These are phyloP conservation scores for Chlamydomonas reinhardtii DNA, from an alignment of 163 green algal genomes.

Conservation along the genomic window DNA sequence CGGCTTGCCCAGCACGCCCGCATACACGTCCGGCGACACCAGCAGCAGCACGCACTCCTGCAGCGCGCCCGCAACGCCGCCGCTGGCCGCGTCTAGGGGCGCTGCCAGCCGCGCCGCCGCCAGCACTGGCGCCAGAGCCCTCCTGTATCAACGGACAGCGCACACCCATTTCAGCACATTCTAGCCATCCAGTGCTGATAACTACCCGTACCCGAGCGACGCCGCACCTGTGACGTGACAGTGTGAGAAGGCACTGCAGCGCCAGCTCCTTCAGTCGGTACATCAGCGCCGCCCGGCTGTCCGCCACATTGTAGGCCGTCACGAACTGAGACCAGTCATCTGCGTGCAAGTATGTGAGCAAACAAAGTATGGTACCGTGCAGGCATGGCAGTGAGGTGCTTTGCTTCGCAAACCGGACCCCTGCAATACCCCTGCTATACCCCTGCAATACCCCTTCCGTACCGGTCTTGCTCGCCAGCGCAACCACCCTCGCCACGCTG, in stretches of 20 bases:
- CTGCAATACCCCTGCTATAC: neutral
- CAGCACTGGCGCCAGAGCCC: neutral
- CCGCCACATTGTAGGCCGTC: constrained; percentile 15
- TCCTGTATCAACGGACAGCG: neutral
- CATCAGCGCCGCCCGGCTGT: constrained; percentile 1
- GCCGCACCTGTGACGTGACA: constrained; percentile 21
- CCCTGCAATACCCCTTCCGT: neutral
- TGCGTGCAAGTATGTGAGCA: neutral
- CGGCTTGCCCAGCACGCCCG: constrained; percentile 14
- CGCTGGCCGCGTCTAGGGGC: constrained; percentile 8
- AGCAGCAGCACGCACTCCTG: constrained; percentile 47
- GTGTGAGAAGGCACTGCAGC: constrained; percentile 19
- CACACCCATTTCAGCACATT: too few relatives aligned
- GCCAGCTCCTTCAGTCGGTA: constrained; percentile 41
- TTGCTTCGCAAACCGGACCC: too few relatives aligned
- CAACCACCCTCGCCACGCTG: neutral
- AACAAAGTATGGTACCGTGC: too few relatives aligned
- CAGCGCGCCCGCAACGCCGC: constrained; percentile 17
- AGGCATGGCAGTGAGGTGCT: too few relatives aligned
- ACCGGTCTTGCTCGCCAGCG: constrained; percentile 13
- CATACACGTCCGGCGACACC: constrained; percentile 27
- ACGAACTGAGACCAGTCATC: constrained; percentile 1
- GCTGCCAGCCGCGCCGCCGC: neutral
- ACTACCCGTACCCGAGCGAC: too few relatives aligned
- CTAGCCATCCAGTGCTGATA: too few relatives aligned